A percentile compares a stretch with the other conserved stretches of the same genome.
These are phyloP conservation scores for Dactylonectria macrodidyma DNA, from an alignment of 2,329 filamentous ascomycete species.

Conservation along the genomic window DNA sequence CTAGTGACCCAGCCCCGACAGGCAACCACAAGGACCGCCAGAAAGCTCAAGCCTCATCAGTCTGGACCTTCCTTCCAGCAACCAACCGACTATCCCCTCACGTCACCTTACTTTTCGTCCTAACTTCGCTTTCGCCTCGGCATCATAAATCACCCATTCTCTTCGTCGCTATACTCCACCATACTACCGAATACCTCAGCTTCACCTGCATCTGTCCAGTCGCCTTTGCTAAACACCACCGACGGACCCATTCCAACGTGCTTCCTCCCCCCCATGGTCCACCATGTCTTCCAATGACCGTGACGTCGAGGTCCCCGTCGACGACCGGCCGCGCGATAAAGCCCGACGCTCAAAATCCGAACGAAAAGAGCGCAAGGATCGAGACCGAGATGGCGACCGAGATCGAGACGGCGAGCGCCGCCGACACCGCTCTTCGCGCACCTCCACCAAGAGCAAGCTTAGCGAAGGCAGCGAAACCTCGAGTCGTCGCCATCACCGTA, in stretches of 20 bases:
- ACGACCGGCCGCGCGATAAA: slow-evolving; percentile 59
- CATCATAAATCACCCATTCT: slow-evolving; percentile 5
- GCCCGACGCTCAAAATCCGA: slow-evolving; percentile 57
- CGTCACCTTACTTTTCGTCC: slow-evolving; percentile 32
- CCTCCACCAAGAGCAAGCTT: slow-evolving; percentile 59
- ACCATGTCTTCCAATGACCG: slow-evolving; percentile 60
- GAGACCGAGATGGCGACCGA: slow-evolving; percentile 50
- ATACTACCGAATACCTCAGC: slow-evolving; percentile 11
- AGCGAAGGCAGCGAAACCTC: slow-evolving; percentile 59
- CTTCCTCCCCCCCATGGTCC: slow-evolving; percentile 46
- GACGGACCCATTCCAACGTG: slow-evolving; percentile 9
- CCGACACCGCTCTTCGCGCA: slow-evolving; percentile 58
- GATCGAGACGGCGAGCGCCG: slow-evolving; percentile 54
- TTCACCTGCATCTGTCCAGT: slow-evolving; percentile 27
- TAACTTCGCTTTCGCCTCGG: slow-evolving; percentile 25
- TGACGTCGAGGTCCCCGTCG: slow-evolving; percentile 57
- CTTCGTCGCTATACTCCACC: slow-evolving; percentile 12
- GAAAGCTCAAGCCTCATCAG: slow-evolving; percentile 40
- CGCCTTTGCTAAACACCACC: slow-evolving; percentile 19
- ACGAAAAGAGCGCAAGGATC: slow-evolving; percentile 54
- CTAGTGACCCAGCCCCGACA: slow-evolving; percentile 26
- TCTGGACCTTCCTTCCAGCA: slow-evolving; percentile 36
- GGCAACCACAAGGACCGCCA: slow-evolving; percentile 25
- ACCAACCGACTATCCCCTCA: slow-evolving; percentile 43
- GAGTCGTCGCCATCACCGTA: slow-evolving; percentile 51